Base-by-base conservation (phyloP, 306 rosid species). In the Lablab purpureus region DNA sequence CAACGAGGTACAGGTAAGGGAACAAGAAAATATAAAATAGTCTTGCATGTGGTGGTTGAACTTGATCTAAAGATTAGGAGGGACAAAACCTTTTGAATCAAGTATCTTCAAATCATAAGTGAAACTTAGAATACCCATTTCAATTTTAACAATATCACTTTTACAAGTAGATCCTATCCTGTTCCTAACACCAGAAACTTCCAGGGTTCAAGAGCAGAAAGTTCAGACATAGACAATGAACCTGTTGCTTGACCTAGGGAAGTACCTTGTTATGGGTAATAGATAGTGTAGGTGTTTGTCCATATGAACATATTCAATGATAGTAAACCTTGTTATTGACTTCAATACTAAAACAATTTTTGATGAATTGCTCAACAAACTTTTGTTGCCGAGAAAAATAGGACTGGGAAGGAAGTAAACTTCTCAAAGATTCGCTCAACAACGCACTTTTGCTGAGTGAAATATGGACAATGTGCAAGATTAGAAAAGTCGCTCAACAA, bases 1-100 rank as follows among this genome's bases (percentile, higher is more conserved):
- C 40, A n/a, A 14, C 13, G 12, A 66, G 41, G 32, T 36, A 43
- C 27, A 59, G 5, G 34, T 17, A 69, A 36, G 59, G 43, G 3
- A 37, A 18, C 67, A 77, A 19, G 36, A 19, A 69, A 60, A 59
- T 2, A 6, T 11, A 19, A 74, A 66, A 56, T 58, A 41, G 46
- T 54, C 58, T 18, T 47, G 72, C 68, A 73, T 18, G 30, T 6
- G 51, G 41, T 19, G 40, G 47, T 19, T 6, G 67, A 79, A 71
- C 65, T 7, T 13, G 37, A 43, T 21, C 59, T 19, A 54, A 12
- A 14, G 4, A 6, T 19, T 69, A 14, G 19, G 22, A 69, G 62
- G 62, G 70, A 51, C 8, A 67, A 67, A 43, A 55, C 36, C 75
- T 41, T 78, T 66, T 9, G 10, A 77, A 66, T 77, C 18, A 49